These are phyloP conservation scores for Puya raimondii DNA, from an alignment of 176 grass and related monocot species.

Conservation along the genomic window DNA sequence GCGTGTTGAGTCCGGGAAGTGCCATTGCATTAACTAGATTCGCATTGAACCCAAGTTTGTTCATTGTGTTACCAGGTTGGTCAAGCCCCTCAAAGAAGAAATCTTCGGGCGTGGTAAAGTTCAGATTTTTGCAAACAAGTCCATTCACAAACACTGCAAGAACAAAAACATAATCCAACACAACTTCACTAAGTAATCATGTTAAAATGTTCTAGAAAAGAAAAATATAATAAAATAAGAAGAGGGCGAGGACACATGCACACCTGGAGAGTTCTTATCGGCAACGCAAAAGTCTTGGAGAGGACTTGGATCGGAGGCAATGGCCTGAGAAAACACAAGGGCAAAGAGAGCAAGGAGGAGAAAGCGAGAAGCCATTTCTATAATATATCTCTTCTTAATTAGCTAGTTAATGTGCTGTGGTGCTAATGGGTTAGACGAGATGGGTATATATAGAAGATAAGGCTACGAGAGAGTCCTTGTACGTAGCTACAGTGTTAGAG, in stretches of 20 bases:
- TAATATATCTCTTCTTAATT: conserved; percentile 8
- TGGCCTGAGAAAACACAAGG: conserved; percentile 12
- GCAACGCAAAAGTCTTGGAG: too few relatives aligned
- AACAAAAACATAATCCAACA: background rate
- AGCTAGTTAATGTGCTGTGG: too few relatives aligned
- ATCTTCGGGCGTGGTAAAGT: conserved; percentile 40
- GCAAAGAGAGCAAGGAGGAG: conserved; percentile 20
- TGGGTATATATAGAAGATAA: too few relatives aligned
- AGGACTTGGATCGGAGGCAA: too few relatives aligned
- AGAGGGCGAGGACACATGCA: background rate
- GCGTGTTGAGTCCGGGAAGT: conserved; percentile 65
- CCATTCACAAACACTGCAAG: conserved; percentile 59
- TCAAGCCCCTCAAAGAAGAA: conserved; percentile 15
- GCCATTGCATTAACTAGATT: conserved; percentile 15
- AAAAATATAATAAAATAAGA: too few relatives aligned
- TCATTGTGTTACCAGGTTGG: too few relatives aligned
- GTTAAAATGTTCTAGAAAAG: too few relatives aligned
- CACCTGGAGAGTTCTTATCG: conserved; percentile 25
- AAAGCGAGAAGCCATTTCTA: conserved; percentile 33
- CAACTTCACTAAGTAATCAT: too few relatives aligned
- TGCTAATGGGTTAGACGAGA: too few relatives aligned
- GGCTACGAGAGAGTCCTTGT: too few relatives aligned
- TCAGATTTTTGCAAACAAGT: conserved; percentile 62
- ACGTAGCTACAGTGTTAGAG: too few relatives aligned
- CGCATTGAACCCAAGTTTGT: conserved; percentile 15